Evolutionary conservation across 2,329 filamentous ascomycete species (phyloP).

Genomic region (Leptographium radiaticola): DNA sequence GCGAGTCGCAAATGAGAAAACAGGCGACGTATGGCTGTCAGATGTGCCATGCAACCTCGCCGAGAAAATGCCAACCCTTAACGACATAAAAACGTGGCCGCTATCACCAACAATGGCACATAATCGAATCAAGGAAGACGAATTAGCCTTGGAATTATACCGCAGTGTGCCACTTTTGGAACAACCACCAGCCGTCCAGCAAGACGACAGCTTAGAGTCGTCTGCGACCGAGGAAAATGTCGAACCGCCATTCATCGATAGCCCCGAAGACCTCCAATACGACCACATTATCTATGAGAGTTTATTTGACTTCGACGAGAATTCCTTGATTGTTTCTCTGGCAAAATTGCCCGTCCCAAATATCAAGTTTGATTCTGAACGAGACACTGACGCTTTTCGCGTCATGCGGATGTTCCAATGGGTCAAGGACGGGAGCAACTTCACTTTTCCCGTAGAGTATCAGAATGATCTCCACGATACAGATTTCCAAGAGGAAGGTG

Average conservation of each 20-base stretch:
- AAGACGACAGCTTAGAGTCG: neutral
- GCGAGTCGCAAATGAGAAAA: neutral
- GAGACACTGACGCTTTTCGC: neutral
- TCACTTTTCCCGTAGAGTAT: neutral
- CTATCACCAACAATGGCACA: neutral
- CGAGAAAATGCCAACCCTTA: neutral
- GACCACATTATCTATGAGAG: neutral
- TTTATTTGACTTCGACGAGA: neutral
- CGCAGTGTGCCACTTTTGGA: neutral
- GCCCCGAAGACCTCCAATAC: neutral
- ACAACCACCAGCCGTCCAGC: neutral
- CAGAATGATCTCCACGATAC: too few species aligned
- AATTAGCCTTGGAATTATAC: neutral
- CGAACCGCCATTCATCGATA: neutral
- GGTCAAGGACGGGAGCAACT: neutral
- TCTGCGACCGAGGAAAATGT: neutral
- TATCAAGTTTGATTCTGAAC: neutral
- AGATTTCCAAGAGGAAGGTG: too few species aligned
- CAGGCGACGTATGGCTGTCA: neutral
- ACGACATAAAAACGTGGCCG: neutral
- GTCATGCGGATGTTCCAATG: neutral
- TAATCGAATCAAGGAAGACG: neutral
- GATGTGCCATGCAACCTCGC: neutral
- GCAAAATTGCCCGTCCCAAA: conserved; percentile 3
- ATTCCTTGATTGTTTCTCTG: neutral